Evolutionary conservation across 2,329 filamentous ascomycete genomes (phyloP).

Genomic region (Fusarium tricinctum): DNA sequence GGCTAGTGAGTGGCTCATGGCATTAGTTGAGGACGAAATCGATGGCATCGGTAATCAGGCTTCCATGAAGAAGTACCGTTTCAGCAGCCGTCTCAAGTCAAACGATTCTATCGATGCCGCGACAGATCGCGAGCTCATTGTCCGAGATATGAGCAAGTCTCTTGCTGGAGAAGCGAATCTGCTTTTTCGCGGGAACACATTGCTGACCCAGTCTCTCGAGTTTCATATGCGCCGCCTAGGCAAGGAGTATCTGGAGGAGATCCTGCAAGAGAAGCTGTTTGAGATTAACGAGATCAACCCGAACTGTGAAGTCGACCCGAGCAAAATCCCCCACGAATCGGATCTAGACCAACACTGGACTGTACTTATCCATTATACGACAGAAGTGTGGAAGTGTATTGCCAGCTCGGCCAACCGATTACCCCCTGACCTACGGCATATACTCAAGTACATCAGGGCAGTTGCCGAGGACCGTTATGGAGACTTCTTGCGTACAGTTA

Average conservation of each 20-base stretch:
- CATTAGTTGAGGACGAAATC: constrained; percentile 95
- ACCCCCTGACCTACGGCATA: constrained; percentile 83
- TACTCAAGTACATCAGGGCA: constrained; percentile 91
- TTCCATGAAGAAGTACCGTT: constrained; percentile 79
- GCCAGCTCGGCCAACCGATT: constrained; percentile 79
- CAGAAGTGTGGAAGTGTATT: constrained; percentile 88
- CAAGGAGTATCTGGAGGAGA: constrained; percentile 91
- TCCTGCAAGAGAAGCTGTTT: constrained; percentile 84
- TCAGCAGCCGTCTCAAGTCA: constrained; percentile 78
- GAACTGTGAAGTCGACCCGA: constrained; percentile 95
- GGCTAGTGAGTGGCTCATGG: constrained; percentile 90
- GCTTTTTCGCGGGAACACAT: constrained; percentile 93
- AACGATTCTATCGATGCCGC: constrained; percentile 75
- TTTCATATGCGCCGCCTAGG: constrained; percentile 95
- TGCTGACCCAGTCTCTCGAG: constrained; percentile 93
- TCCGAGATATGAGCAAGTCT: constrained; percentile 83
- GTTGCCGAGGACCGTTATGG: constrained; percentile 96
- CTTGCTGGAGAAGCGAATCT: constrained; percentile 91
- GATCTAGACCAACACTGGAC: constrained; percentile 89
- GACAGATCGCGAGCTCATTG: constrained; percentile 77
- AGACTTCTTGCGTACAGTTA: constrained; percentile 88
- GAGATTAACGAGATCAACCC: constrained; percentile 93
- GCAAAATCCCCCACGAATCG: constrained; percentile 72
- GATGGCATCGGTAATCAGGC: constrained; percentile 90
- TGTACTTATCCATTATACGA: constrained; percentile 80